Conservation (phyloP, 2,329 filamentous ascomycete species). For the Xylaria sp. region DNA sequence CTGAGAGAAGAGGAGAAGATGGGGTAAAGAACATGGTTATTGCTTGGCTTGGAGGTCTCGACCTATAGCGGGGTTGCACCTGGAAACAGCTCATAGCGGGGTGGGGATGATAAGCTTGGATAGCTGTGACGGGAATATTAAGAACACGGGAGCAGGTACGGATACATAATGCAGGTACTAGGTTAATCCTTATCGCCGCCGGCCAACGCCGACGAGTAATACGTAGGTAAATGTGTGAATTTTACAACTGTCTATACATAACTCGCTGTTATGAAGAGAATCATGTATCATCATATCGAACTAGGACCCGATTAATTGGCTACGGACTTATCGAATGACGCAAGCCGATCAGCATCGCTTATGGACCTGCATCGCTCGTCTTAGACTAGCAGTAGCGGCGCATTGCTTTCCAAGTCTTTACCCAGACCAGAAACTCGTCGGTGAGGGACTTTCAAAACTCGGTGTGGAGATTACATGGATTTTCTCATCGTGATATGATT, state of each 20-base stretch:
- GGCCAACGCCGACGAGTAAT: not conserved
- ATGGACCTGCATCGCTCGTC: conserved; percentile 9
- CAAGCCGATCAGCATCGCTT: conserved; percentile 12
- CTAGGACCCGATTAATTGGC: conserved; percentile 2
- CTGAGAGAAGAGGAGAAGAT: not conserved
- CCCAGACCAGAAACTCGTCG: not conserved
- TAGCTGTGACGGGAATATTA: not conserved
- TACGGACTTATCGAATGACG: conserved; percentile 13
- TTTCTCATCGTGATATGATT: not conserved
- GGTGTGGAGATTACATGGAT: conserved; percentile 10
- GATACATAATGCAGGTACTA: not conserved
- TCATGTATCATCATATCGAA: not conserved
- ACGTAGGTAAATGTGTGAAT: not conserved
- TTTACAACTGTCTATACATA: not conserved
- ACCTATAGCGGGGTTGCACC: conserved; percentile 4
- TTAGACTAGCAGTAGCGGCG: not conserved
- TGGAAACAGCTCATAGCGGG: not conserved
- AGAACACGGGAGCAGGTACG: too few relatives aligned
- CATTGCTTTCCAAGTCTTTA: not conserved
- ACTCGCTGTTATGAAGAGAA: not conserved
- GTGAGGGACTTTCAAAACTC: not conserved
- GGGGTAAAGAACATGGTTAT: conserved; percentile 3
- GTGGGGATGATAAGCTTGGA: not conserved
- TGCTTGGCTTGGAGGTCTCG: conserved; percentile 10
- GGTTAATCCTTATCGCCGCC: not conserved